These are phyloP conservation scores for Colletotrichum tropicicola DNA, from an alignment of 2,329 filamentous ascomycete genomes.

Conservation along the genomic window DNA sequence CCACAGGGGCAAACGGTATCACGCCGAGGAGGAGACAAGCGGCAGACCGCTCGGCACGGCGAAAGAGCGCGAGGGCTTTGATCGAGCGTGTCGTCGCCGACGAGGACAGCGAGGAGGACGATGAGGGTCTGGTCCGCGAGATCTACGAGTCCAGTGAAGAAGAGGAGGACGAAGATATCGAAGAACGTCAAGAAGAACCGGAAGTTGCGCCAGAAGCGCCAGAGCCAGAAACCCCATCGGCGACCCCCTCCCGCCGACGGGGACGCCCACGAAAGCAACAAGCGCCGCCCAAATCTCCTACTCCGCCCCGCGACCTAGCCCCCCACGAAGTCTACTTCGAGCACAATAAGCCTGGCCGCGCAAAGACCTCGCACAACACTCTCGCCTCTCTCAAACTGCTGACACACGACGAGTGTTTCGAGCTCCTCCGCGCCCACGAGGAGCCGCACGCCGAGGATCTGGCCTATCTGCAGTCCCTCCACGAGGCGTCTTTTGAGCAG, in stretches of 20 bases:
- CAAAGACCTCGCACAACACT: slow-evolving; percentile 88
- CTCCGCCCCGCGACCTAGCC: slow-evolving; percentile 82
- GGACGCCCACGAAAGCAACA: slow-evolving; percentile 47
- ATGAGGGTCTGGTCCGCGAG: slow-evolving; percentile 72
- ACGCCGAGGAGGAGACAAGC: slow-evolving; percentile 75
- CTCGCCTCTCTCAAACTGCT: slow-evolving; percentile 79
- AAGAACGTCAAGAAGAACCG: slow-evolving; percentile 33
- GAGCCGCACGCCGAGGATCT: slow-evolving; percentile 78
- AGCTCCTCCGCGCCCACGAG: slow-evolving; percentile 67
- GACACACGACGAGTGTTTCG: slow-evolving; percentile 92
- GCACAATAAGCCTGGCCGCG: slow-evolving; percentile 83
- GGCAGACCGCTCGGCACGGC: slow-evolving; percentile 85
- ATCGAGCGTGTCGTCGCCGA: slow-evolving; percentile 76
- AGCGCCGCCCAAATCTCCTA: slow-evolving; percentile 70
- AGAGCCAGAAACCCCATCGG: slow-evolving; percentile 48
- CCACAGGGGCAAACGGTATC: slow-evolving; percentile 42
- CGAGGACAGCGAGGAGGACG: slow-evolving; percentile 75
- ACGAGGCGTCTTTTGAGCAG: slow-evolving; percentile 85
- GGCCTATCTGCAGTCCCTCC: slow-evolving; percentile 76
- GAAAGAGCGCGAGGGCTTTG: slow-evolving; percentile 82
- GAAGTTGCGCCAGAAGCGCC: slow-evolving; percentile 43
- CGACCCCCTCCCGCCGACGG: slow-evolving; percentile 58
- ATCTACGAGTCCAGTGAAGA: slow-evolving; percentile 71
- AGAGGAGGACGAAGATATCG: slow-evolving; percentile 43
- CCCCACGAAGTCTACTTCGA: slow-evolving; percentile 93